Evolutionary conservation across 108 stramenopile genomes (phyloP).

Genomic region (Cyclotella sp.): DNA sequence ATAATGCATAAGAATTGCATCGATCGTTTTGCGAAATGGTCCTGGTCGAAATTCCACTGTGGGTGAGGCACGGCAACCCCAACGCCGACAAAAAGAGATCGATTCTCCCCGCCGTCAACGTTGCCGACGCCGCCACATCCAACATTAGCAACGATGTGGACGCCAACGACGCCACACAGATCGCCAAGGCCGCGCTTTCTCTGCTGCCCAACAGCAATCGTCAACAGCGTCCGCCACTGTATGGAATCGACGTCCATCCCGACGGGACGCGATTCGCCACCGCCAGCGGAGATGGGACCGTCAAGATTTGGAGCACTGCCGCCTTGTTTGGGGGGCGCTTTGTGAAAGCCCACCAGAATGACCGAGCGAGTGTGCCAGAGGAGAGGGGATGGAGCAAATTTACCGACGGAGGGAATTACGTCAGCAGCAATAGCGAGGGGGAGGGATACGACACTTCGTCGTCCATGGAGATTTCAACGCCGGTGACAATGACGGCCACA

Average conservation of each 20-base stretch:
- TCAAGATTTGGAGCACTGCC: constrained; percentile 75
- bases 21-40: no score
- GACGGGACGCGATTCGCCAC: constrained; percentile 78
- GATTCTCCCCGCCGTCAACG: not conserved
- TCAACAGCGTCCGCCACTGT: constrained; percentile 64
- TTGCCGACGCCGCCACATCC: not conserved
- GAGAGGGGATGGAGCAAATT: constrained; percentile 37
- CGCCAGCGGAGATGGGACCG: constrained; percentile 84
- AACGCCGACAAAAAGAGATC: constrained; percentile 11
- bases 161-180: not conserved
- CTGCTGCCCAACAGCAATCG: constrained; percentile 21
- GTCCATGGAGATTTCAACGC: constrained; percentile 18
- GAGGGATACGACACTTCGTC: constrained; percentile 28
- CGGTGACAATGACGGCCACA: constrained; percentile 6
- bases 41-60: constrained; percentile 39
- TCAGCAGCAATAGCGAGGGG: constrained; percentile 67
- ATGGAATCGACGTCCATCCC: constrained; percentile 77
- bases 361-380: constrained; percentile 11
- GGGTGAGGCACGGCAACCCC: constrained; percentile 36
- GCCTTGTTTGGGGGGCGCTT: constrained; percentile 59
- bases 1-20: no score
- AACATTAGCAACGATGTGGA: not conserved
- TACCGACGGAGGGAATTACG: constrained; percentile 57
- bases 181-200: constrained; percentile 58
- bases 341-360: not conserved